Evolutionary conservation across 2,329 filamentous ascomycete genomes (phyloP).

Genomic region (Ophiostoma piceae): DNA sequence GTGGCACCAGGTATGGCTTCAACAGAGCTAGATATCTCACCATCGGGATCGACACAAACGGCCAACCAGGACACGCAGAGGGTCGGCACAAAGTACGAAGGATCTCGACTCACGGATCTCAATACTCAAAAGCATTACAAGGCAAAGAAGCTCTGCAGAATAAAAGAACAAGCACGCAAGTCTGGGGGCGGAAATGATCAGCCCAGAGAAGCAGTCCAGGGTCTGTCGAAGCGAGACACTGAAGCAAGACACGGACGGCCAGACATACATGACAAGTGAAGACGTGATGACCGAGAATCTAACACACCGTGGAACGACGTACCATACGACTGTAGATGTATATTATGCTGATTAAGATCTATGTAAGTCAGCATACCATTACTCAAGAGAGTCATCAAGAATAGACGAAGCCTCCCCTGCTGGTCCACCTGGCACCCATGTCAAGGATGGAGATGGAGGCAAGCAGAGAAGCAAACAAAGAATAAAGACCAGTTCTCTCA

Average conservation of each 20-base stretch:
- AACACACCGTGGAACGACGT: background rate
- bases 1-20: background rate
- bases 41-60: background rate
- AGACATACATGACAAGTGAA: background rate
- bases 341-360: background rate
- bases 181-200: background rate
- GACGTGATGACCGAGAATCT: background rate
- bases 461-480: background rate
- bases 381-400: background rate
- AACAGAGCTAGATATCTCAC: background rate
- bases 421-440: background rate
- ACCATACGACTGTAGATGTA: background rate
- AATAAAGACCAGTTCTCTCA: background rate
- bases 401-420: background rate
- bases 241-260: background rate
- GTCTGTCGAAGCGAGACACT: background rate
- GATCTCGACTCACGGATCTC: background rate
- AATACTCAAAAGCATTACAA: background rate
- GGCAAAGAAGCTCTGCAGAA: background rate
- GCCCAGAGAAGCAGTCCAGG: background rate
- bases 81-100: background rate
- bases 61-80: background rate
- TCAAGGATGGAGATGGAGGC: background rate
- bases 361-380: background rate
- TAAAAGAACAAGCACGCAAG: background rate